A percentile compares a stretch with the other conserved stretches of the same genome.
phyloP scores from a whole-genome alignment of 371 early-diverging fungal species.

The Mortierella sp. region DNA sequence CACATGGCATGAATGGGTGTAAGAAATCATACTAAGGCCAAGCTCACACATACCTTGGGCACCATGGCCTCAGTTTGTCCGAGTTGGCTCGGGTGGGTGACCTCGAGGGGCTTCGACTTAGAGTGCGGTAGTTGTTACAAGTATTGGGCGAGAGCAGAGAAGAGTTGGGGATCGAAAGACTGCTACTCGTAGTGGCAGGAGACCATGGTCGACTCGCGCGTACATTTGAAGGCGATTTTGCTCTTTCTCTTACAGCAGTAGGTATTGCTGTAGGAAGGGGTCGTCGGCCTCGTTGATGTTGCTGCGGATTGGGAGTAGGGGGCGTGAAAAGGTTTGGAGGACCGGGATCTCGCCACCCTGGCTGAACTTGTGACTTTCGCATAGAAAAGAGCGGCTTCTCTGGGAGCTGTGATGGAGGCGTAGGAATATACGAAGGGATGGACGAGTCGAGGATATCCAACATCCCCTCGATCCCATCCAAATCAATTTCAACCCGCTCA shows the following conservation, averaged over 20 bases:
- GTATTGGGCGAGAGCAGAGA: constrained; percentile 36
- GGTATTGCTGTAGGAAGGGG: constrained; percentile 10
- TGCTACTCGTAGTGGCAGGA: constrained; percentile 29
- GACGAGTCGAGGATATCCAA: constrained; percentile 48
- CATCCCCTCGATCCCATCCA: constrained; percentile 59
- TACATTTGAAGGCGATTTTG: constrained; percentile 21
- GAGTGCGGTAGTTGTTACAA: constrained; percentile 13
- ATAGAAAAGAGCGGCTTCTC: constrained; percentile 43
- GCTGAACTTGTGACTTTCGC: constrained; percentile 28
- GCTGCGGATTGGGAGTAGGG: constrained; percentile 15
- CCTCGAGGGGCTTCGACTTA: constrained; percentile 31
- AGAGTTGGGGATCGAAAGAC: constrained; percentile 10
- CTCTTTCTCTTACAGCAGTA: constrained; percentile 6
- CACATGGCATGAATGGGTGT: no score
- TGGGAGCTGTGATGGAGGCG: constrained; percentile 38
- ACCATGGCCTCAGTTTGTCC: constrained; percentile 52
- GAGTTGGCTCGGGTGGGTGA: constrained; percentile 33
- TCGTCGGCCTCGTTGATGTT: constrained; percentile 39
- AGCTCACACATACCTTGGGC: constrained; percentile 33
- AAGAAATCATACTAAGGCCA: no score
- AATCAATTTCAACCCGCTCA: constrained; percentile 59
- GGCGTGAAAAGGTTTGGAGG: constrained; percentile 30
- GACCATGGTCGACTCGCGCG: constrained; percentile 41
- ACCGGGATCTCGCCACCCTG: constrained; percentile 18
- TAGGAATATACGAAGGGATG: constrained; percentile 24